These are phyloP conservation scores for Prasinococcaceae sp. DNA, from an alignment of 139 green algal species.

Conservation along the genomic window DNA sequence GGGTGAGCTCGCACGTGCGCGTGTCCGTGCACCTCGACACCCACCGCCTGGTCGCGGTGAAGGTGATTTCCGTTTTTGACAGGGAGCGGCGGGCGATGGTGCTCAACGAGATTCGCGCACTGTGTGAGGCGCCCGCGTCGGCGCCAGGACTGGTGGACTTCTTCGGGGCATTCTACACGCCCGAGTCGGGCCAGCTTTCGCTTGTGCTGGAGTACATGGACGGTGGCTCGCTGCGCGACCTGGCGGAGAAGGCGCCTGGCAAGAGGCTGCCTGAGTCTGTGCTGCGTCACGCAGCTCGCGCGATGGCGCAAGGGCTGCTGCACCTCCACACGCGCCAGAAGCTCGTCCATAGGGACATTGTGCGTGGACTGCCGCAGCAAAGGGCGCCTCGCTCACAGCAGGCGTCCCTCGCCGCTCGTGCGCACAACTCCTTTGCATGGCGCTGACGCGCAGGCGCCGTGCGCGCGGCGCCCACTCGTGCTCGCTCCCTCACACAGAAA, in stretches of 20 bases:
- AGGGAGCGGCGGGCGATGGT: slow-evolving; percentile 13
- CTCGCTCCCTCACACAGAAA: too few relatives aligned
- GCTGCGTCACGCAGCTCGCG: background rate
- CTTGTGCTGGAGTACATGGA: slow-evolving; percentile 38
- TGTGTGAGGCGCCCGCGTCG: slow-evolving; percentile 20
- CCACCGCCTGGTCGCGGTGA: slow-evolving; percentile 26
- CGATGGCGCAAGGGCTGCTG: slow-evolving; percentile 12
- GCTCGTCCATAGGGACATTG: slow-evolving; percentile 35
- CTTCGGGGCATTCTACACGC: slow-evolving; percentile 31
- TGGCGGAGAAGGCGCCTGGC: too few relatives aligned
- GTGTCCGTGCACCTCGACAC: slow-evolving; percentile 26
- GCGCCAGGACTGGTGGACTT: slow-evolving; percentile 25
- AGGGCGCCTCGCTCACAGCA: too few relatives aligned
- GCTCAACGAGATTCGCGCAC: slow-evolving; percentile 26
- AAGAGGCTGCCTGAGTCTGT: slow-evolving; percentile 6
- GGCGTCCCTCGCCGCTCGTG: too few relatives aligned
- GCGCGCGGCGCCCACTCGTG: too few relatives aligned
- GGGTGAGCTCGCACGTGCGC: slow-evolving; percentile 20
- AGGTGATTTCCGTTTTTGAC: slow-evolving; percentile 30
- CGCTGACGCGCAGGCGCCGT: too few relatives aligned
- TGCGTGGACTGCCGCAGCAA: too few relatives aligned
- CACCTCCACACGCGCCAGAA: slow-evolving; percentile 21
- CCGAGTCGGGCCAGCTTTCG: slow-evolving; percentile 25
- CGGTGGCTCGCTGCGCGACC: slow-evolving; percentile 25
- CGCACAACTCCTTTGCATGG: too few relatives aligned